A percentile compares a stretch with the other conserved stretches of the same genome.
Evolutionary conservation across 441 rosid genomes (phyloP).

Genomic region (Erodium trifolium): DNA sequence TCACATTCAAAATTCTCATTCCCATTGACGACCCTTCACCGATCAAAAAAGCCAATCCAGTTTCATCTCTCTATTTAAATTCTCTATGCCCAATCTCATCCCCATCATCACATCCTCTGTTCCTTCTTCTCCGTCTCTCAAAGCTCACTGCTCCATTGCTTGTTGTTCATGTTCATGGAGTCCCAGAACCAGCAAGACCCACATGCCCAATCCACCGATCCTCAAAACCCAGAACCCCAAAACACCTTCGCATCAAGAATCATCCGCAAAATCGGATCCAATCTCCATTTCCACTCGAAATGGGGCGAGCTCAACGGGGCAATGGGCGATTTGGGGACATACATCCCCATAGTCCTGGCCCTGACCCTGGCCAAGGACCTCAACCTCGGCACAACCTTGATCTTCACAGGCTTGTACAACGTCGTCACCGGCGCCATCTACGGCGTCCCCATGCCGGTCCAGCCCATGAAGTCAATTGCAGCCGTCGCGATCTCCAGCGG

Average conservation of each 20-base stretch:
- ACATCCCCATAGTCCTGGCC: slow-evolving; percentile 63
- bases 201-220: background rate
- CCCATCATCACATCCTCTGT: background rate
- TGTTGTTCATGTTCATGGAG: background rate
- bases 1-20: background rate
- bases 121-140: background rate
- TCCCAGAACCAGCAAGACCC: background rate
- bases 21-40: background rate
- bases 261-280: slow-evolving; percentile 29
- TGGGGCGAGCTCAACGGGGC: slow-evolving; percentile 66
- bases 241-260: slow-evolving; percentile 16
- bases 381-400: slow-evolving; percentile 55
- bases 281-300: slow-evolving; percentile 41
- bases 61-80: background rate
- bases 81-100: background rate
- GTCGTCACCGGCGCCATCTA: slow-evolving; percentile 46
- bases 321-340: slow-evolving; percentile 74
- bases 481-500: slow-evolving; percentile 48
- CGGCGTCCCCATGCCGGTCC: slow-evolving; percentile 72
- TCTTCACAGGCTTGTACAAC: slow-evolving; percentile 61
- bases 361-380: slow-evolving; percentile 61
- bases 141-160: no score
- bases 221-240: background rate
- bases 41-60: background rate
- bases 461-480: slow-evolving; percentile 67